Percentiles rank a stretch among this genome's conserved stretches.
phyloP scores from a whole-genome alignment of 257 asterid species.

The Phtheirospermum japonicum region DNA sequence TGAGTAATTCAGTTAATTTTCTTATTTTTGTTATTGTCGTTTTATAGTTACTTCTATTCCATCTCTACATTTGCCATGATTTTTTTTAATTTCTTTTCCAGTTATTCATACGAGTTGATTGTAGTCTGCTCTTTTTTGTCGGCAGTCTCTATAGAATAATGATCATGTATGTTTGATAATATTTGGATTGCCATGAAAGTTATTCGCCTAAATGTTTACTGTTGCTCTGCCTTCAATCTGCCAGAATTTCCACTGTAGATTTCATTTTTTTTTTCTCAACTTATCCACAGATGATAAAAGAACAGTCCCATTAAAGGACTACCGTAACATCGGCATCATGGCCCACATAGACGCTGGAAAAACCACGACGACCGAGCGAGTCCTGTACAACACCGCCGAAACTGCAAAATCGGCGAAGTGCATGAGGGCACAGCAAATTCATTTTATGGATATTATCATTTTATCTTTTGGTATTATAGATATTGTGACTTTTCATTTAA shows the following conservation, averaged over 20 bases:
- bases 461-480: too few relatives aligned
- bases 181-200: background rate
- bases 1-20: constrained; percentile 4
- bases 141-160: background rate
- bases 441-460: too few relatives aligned
- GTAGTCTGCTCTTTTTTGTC: constrained; percentile 9
- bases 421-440: constrained; percentile 99
- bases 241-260: background rate
- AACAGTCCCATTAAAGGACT: constrained; percentile 67
- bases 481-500: too few relatives aligned
- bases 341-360: constrained; percentile 99
- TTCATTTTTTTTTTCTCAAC: constrained; percentile 10
- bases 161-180: background rate
- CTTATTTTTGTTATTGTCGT: background rate
- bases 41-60: background rate
- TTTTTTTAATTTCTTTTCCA: background rate
- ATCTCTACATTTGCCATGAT: background rate
- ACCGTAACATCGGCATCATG: constrained; percentile 96
- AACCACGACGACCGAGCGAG: constrained; percentile 87
- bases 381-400: constrained; percentile 89
- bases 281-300: constrained; percentile 66
- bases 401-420: constrained; percentile 96
- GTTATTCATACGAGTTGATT: background rate
- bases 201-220: background rate
- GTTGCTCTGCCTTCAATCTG: background rate